Evolutionary conservation across 1,284 basidiomycete species (phyloP).

Genomic region (Marasmius sp.): DNA sequence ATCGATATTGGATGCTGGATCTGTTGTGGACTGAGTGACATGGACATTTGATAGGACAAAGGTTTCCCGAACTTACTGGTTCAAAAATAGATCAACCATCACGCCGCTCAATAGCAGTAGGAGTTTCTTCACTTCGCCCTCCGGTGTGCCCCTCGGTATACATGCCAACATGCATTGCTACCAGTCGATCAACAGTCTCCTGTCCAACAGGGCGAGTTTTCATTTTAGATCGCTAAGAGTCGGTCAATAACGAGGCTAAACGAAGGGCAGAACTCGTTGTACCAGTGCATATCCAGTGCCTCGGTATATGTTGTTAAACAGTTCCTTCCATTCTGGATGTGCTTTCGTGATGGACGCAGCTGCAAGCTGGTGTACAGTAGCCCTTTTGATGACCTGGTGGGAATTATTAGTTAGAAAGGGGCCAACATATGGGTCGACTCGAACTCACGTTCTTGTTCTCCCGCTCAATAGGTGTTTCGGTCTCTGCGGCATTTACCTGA

Average conservation of each 20-base stretch:
- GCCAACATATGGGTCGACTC: background rate
- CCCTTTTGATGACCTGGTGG: slow-evolving; percentile 11
- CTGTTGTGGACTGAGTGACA: too few species aligned
- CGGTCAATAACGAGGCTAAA: background rate
- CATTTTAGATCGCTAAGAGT: slow-evolving; percentile 10
- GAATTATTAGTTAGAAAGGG: background rate
- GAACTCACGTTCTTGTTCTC: slow-evolving; percentile 45
- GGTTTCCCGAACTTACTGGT: too few species aligned
- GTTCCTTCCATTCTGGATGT: slow-evolving; percentile 10
- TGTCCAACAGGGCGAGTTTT: slow-evolving; percentile 3
- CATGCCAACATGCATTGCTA: slow-evolving; percentile 6
- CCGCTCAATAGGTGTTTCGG: slow-evolving; percentile 30
- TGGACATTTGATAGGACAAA: too few species aligned
- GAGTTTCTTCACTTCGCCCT: background rate
- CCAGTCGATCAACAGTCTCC: slow-evolving; percentile 5
- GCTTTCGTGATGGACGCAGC: slow-evolving; percentile 5
- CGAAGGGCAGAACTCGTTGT: background rate
- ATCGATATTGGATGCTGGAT: too few species aligned
- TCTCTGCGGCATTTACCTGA: background rate
- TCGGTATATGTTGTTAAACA: slow-evolving; percentile 8
- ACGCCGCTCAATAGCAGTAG: background rate
- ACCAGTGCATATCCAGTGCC: slow-evolving; percentile 10
- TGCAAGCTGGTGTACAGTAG: slow-evolving; percentile 2
- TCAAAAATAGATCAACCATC: too few species aligned
- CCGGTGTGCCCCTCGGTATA: background rate